A percentile compares a stretch with the other conserved stretches of the same genome.
These are phyloP conservation scores for Cercospora sp. DNA, from an alignment of 2,329 filamentous ascomycete species.

Conservation along the genomic window DNA sequence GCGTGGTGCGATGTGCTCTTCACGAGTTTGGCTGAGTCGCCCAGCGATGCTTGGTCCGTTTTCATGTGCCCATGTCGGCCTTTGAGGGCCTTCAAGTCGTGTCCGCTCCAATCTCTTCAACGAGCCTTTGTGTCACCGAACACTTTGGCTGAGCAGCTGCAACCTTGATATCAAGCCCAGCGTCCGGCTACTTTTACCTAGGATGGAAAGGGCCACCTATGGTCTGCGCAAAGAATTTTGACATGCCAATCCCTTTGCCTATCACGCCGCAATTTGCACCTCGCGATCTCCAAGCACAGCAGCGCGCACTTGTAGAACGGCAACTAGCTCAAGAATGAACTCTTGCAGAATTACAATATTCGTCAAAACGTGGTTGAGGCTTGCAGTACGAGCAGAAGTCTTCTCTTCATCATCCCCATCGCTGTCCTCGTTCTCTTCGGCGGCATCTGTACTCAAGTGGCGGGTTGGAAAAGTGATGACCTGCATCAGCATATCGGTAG, in stretches of 20 bases:
- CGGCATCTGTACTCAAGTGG: background rate
- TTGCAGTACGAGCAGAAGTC: conserved; percentile 41
- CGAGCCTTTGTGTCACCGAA: background rate
- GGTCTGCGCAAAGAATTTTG: background rate
- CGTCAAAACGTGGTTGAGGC: conserved; percentile 51
- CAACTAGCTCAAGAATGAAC: conserved; percentile 52
- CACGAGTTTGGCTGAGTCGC: no score
- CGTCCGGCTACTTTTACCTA: background rate
- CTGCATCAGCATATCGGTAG: conserved; percentile 39
- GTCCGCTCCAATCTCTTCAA: no score
- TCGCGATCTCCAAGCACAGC: conserved; percentile 48
- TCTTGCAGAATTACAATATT: conserved; percentile 54
- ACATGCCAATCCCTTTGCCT: no score
- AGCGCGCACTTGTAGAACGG: conserved; percentile 51
- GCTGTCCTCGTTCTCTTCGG: conserved; percentile 9
- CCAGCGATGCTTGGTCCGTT: no score
- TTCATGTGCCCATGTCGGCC: background rate
- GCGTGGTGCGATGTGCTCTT: no score
- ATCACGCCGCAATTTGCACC: conserved; percentile 31
- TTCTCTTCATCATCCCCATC: conserved; percentile 28
- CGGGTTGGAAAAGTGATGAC: conserved; percentile 28
- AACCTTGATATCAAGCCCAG: background rate
- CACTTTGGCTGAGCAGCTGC: background rate
- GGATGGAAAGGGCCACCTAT: background rate
- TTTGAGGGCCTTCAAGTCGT: background rate